These are phyloP conservation scores for Debaryomyces prosopidis DNA, from an alignment of 805 yeast genomes.

Conservation along the genomic window DNA sequence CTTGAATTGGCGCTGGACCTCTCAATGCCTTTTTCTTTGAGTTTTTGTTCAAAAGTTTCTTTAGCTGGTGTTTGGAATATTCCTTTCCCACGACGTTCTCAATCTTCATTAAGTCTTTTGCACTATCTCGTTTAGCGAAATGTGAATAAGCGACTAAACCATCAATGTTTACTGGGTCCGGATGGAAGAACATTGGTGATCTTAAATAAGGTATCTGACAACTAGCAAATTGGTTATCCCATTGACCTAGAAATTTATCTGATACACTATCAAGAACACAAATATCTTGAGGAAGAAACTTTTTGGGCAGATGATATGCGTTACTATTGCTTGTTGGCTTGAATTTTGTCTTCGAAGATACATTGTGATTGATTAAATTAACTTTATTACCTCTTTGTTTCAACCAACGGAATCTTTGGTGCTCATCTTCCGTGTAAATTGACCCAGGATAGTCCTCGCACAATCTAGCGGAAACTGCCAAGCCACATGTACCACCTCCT, in stretches of 20 bases:
- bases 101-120: constrained; percentile 38
- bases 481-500: constrained; percentile 49
- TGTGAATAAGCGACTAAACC: constrained; percentile 44
- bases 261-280: constrained; percentile 37
- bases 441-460: constrained; percentile 45
- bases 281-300: constrained; percentile 26
- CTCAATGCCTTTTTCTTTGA: constrained; percentile 8
- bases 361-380: constrained; percentile 19
- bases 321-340: constrained; percentile 9
- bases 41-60: constrained; percentile 24
- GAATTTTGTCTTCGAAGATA: constrained; percentile 12
- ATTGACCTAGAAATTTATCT: constrained; percentile 39
- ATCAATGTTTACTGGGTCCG: constrained; percentile 45
- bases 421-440: constrained; percentile 47
- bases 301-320: constrained; percentile 12
- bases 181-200: constrained; percentile 51
- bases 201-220: constrained; percentile 44
- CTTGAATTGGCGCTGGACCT: constrained; percentile 16
- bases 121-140: constrained; percentile 24
- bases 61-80: constrained; percentile 42
- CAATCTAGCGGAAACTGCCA: constrained; percentile 41
- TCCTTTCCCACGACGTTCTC: constrained; percentile 46
- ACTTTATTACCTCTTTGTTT: constrained; percentile 29
- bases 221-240: constrained; percentile 43
- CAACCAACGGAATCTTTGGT: constrained; percentile 48